Base-by-base conservation (phyloP, 2,329 filamentous ascomycete species). In the Aspergillus sergii region DNA sequence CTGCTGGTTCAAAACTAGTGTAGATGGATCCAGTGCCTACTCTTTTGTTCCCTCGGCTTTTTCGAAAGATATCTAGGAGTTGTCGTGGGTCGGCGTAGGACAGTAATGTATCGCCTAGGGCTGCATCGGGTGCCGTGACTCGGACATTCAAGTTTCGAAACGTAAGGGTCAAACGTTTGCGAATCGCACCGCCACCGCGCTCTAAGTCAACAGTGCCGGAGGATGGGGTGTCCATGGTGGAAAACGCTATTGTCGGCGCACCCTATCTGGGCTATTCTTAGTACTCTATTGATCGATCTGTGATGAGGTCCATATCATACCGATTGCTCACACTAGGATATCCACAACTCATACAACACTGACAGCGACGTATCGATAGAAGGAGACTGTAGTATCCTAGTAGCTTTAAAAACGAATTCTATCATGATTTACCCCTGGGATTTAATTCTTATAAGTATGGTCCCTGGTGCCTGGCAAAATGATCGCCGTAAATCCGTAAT, bases 81-180 rank as follows among this genome's bases (percentile, higher is more conserved):
- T 76, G 76, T 39, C 72, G 67, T 30, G 75, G 75, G 61, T 78
- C 72, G 9, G 74, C 63, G 7, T 70, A 72, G 1, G 77, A 79
- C 61, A 68, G 66, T 10, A 78, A 63, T 7, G 76, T 79, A 16
- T 71, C 70, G 28, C 77, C 76, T 36, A 77, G 67, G 3, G 76
- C 77, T 21, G 75, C 72, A 69, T 77, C 75, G 2, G 75, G 73
- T 14, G 76, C 75, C 5, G 71, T 75, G 1, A 79, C 77, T 48
- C 67, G 66, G 11, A 79, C 73, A 34, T 68, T 78, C 11, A 79
- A 54, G 62, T 74, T 63, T 5, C 75, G 70, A 57, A 78, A 79
- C 1, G 76, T 78, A 8, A 79, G 64, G 1, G 76, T 78, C 36
- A 78, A 58, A 39, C 70, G 66, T 60, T 79, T 79, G 10, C 66